These are phyloP conservation scores for Lasiodiplodia gonubiensis DNA, from an alignment of 2,329 filamentous ascomycete species.

Conservation along the genomic window DNA sequence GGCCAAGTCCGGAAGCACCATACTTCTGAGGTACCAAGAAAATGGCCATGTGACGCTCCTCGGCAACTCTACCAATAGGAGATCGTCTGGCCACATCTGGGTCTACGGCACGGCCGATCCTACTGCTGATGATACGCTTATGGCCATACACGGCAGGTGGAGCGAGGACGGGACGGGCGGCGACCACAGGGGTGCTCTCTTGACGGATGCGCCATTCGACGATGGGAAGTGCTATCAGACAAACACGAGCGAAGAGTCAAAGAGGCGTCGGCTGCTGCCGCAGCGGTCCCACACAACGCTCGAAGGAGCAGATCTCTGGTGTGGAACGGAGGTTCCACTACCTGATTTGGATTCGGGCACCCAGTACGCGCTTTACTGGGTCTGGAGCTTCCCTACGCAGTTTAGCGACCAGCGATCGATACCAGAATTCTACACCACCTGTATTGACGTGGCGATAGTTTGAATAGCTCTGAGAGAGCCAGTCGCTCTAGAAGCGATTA, in stretches of 20 bases:
- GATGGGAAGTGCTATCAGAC: neutral
- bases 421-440: slow-evolving; percentile 65
- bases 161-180: neutral
- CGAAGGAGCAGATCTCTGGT: slow-evolving; percentile 59
- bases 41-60: slow-evolving; percentile 3
- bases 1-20: neutral
- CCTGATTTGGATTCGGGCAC: slow-evolving; percentile 70
- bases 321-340: slow-evolving; percentile 80
- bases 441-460: slow-evolving; percentile 59
- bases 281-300: neutral
- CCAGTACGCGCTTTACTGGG: slow-evolving; percentile 87
- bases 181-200: neutral
- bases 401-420: slow-evolving; percentile 51
- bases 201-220: neutral
- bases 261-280: neutral
- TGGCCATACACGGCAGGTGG: neutral
- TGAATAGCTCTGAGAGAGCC: slow-evolving; percentile 38
- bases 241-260: neutral
- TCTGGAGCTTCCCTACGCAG: slow-evolving; percentile 86
- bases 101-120: neutral
- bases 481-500: neutral
- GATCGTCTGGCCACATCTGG: neutral
- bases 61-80: neutral
- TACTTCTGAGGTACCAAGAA: neutral
- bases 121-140: neutral